Base-by-base conservation (phyloP, 139 green algal genomes). In the Micractinium sp. region DNA sequence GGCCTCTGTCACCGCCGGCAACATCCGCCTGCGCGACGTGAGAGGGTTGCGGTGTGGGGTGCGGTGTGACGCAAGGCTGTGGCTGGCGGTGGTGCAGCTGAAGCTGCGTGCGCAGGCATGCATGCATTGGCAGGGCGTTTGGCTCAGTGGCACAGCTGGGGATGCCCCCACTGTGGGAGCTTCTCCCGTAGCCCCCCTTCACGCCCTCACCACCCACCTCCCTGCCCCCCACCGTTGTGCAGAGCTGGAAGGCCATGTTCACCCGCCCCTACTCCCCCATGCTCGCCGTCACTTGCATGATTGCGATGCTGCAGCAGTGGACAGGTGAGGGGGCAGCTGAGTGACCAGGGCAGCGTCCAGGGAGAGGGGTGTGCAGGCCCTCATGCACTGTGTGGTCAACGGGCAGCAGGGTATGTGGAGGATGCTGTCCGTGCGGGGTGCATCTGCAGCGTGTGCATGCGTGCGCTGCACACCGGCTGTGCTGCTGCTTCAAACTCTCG, bases 171-270 rank as follows among this genome's bases (percentile, higher is more conserved):
- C 47, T 9, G 47, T 16, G 47, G 47, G 47, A 56, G 47, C 47
- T 56, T n/a, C n/a, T n/a, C n/a, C n/a, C 71, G 12, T 73, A n/a
- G 60, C 60, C 16, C 60, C 60, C 67, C 67, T 36, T 3, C 47
- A 22, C 47, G 4, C 61, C 36, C 19, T 20, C 25, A 5, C 77
- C 87, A 69, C 91, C 4, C 94, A 92, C 16, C 85, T 94, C 88
- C 92, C 96, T 41, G 39, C 89, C 38, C 94, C 93, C 14, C n/a
- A n/a, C n/a, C n/a, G n/a, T n/a, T n/a, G n/a, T n/a, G 29, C 91
- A 78, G 82, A 69, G 38, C 39, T 88, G 85, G 85, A 73, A 38
- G n/a, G 20, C 56, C 22, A 74, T 82, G 71, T 82, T 82, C 85
- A 82, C 69, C 0, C 41, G 47, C 20, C 71, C 85, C 12, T 90